Conservation (phyloP, 768 basidiomycete genomes). For the Epithele typhae region DNA sequence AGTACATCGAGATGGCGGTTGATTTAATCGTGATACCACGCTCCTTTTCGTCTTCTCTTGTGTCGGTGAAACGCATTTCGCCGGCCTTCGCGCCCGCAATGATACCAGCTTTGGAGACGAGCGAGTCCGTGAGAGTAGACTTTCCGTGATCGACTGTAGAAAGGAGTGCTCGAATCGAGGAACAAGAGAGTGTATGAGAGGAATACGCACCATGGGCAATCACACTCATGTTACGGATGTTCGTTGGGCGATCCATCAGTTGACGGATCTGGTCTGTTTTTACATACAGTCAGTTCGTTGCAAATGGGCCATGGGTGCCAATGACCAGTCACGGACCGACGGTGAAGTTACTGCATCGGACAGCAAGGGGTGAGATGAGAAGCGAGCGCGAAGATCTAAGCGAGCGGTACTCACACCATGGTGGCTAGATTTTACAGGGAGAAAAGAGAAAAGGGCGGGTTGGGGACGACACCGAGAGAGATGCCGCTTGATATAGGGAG, state of each 20-base stretch:
- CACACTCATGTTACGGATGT: slow-evolving; percentile 94
- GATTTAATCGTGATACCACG: slow-evolving; percentile 99
- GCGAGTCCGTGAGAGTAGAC: slow-evolving; percentile 97
- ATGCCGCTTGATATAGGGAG: slow-evolving; percentile 1
- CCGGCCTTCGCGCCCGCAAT: slow-evolving; percentile 94
- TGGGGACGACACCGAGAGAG: slow-evolving; percentile 13
- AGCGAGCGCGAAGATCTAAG: background rate
- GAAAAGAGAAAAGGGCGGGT: slow-evolving; percentile 17
- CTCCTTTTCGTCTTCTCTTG: slow-evolving; percentile 97
- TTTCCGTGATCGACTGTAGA: slow-evolving; percentile 96
- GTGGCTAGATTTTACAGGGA: slow-evolving; percentile 45
- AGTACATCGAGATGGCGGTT: slow-evolving; percentile 99
- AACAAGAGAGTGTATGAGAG: background rate
- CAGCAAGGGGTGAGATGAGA: slow-evolving; percentile 26
- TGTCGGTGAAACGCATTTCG: slow-evolving; percentile 96
- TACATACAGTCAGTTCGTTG: slow-evolving; percentile 9
- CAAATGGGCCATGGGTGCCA: background rate
- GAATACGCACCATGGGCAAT: slow-evolving; percentile 75
- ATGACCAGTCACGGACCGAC: slow-evolving; percentile 51
- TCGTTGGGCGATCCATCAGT: slow-evolving; percentile 88
- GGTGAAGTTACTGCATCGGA: slow-evolving; percentile 73
- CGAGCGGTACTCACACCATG: slow-evolving; percentile 71
- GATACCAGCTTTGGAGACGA: slow-evolving; percentile 99
- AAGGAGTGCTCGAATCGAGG: background rate
- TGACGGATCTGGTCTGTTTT: slow-evolving; percentile 74